Conservation (phyloP, 495 filamentous ascomycete species). For the Pseudoneurospora amorphoporcata region DNA sequence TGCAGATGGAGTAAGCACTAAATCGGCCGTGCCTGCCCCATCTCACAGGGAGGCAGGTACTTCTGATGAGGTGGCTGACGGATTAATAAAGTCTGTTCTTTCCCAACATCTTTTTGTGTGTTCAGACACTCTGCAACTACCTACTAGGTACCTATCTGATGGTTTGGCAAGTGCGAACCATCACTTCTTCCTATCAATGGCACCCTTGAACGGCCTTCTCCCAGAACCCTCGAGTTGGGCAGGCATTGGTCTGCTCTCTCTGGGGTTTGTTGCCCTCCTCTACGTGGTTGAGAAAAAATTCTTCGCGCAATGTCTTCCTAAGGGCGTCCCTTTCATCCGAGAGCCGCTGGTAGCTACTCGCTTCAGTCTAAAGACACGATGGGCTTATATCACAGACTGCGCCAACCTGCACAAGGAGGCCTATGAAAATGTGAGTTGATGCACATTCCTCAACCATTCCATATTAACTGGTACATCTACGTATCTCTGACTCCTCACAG, state of each 20-base stretch:
- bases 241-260: neutral
- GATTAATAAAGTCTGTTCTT: neutral
- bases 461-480: too few species aligned
- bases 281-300: neutral
- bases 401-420: slow-evolving; percentile 11
- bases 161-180: neutral
- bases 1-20: neutral
- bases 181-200: neutral
- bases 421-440: slow-evolving; percentile 17
- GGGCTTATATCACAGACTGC: slow-evolving; percentile 9
- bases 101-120: neutral
- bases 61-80: neutral
- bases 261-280: neutral
- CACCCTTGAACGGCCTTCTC: neutral
- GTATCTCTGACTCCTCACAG: neutral
- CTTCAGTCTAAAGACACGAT: slow-evolving; percentile 15
- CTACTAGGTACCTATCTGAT: too few species aligned
- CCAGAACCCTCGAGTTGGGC: neutral
- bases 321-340: slow-evolving; percentile 12
- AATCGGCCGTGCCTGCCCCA: neutral
- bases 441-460: too few species aligned
- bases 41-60: neutral
- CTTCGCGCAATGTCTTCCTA: slow-evolving; percentile 13
- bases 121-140: neutral
- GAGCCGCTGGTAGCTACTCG: slow-evolving; percentile 8